Percentiles rank a stretch among this genome's conserved stretches.
phyloP scores from a whole-genome alignment of 176 grass and related monocot genomes.

The Oryza meridionalis region DNA sequence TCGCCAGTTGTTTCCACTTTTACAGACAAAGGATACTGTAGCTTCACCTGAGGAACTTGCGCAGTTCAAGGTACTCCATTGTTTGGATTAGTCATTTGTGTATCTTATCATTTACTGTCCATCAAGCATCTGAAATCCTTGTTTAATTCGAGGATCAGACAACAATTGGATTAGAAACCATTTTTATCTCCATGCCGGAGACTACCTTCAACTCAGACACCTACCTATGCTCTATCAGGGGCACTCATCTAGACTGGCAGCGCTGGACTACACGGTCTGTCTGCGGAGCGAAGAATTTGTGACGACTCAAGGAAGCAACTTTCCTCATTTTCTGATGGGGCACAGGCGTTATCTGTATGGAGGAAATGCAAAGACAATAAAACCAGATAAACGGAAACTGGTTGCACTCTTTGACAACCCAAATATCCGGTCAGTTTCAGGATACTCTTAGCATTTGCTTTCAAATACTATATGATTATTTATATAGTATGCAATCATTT shows the following conservation, averaged over 20 bases:
- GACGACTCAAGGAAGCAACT: slow-evolving; percentile 92
- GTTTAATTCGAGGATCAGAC: not conserved
- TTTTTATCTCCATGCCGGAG: not conserved
- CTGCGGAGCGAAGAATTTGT: slow-evolving; percentile 75
- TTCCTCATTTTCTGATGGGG: slow-evolving; percentile 91
- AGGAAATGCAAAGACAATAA: slow-evolving; percentile 82
- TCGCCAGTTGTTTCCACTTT: slow-evolving; percentile 73
- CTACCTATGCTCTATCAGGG: slow-evolving; percentile 46
- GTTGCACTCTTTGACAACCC: slow-evolving; percentile 74
- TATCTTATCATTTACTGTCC: not conserved
- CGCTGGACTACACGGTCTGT: slow-evolving; percentile 79
- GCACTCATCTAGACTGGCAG: slow-evolving; percentile 82
- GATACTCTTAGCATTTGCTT: not conserved
- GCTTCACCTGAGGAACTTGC: slow-evolving; percentile 73
- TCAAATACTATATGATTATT: not conserved
- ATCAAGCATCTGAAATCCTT: not conserved
- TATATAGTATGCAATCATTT: not conserved
- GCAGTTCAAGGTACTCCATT: slow-evolving; percentile 63
- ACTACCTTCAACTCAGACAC: not conserved
- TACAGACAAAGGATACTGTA: slow-evolving; percentile 83
- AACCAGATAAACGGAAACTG: slow-evolving; percentile 81
- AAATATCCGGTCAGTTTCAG: slow-evolving; percentile 58
- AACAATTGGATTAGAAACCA: not conserved
- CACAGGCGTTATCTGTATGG: slow-evolving; percentile 72
- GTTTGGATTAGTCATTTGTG: not conserved